Conservation (phyloP, 1,284 basidiomycete species). For the Ceratobasidium sp. region DNA sequence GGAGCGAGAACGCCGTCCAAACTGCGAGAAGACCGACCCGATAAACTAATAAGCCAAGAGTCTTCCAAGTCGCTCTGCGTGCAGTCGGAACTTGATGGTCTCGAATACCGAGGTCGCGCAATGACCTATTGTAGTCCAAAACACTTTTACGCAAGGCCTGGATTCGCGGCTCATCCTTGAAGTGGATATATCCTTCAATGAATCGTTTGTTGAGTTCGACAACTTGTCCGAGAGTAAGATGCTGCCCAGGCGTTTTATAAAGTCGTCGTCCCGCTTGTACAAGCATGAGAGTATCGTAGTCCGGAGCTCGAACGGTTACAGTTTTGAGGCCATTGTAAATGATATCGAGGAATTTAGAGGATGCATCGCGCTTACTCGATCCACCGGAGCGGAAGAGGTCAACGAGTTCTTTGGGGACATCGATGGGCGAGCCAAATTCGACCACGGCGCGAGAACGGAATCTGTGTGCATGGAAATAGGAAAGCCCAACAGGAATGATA, state of each 20-base stretch:
- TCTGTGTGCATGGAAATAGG: conserved; percentile 93
- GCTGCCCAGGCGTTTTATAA: conserved; percentile 94
- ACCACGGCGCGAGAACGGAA: conserved; percentile 96
- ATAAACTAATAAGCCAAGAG: conserved; percentile 83
- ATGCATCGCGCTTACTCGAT: conserved; percentile 85
- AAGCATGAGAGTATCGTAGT: conserved; percentile 98
- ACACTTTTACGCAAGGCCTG: conserved; percentile 82
- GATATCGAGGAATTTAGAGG: conserved; percentile 85
- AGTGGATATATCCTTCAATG: conserved; percentile 90
- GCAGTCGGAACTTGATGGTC: conserved; percentile 94
- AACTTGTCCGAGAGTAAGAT: conserved; percentile 92
- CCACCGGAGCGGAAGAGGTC: conserved; percentile 92
- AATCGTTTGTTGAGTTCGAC: conserved; percentile 96
- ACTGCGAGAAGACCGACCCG: conserved; percentile 78
- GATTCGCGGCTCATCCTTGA: conserved; percentile 92
- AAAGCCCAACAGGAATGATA: conserved; percentile 92
- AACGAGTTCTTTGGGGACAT: conserved; percentile 84
- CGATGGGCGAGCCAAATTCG: conserved; percentile 91
- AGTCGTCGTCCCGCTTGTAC: conserved; percentile 95
- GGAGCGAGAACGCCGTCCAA: conserved; percentile 88
- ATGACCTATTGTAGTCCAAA: conserved; percentile 89
- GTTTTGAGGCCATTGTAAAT: conserved; percentile 97
- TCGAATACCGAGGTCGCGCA: conserved; percentile 92
- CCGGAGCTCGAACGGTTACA: conserved; percentile 93
- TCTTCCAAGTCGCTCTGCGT: conserved; percentile 85